Percentiles rank a stretch among this genome's conserved stretches.
Conservation (phyloP, 176 grass and related monocot species). For the Oryza rufipogon region DNA sequence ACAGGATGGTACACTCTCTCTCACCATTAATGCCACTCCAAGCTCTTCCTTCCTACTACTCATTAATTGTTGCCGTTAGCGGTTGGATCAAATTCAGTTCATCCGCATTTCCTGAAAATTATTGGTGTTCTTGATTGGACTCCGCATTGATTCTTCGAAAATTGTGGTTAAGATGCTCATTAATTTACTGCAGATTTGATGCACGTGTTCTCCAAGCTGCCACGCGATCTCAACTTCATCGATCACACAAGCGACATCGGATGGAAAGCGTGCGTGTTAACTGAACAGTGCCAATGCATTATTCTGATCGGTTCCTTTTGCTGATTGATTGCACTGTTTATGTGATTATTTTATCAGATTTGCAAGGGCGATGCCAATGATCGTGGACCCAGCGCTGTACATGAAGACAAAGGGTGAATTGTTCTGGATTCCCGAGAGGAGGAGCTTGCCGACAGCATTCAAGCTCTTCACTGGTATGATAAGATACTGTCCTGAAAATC, state of each 20-base stretch:
- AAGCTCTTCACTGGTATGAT: conserved; percentile 84
- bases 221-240: conserved; percentile 92
- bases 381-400: conserved; percentile 83
- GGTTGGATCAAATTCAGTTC: not conserved
- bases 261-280: conserved; percentile 73
- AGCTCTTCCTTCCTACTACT: not conserved
- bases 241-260: conserved; percentile 83
- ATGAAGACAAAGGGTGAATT: conserved; percentile 70
- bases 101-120: not conserved
- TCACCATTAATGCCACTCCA: not conserved
- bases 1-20: conserved; percentile 60
- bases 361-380: conserved; percentile 77
- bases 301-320: not conserved
- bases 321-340: not conserved
- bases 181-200: conserved; percentile 56
- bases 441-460: conserved; percentile 83
- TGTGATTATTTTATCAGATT: conserved; percentile 44
- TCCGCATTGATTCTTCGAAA: not conserved
- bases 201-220: conserved; percentile 77
- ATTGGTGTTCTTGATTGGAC: not conserved
- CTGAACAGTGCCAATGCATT: not conserved
- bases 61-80: not conserved
- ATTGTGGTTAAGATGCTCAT: not conserved
- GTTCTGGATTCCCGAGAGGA: conserved; percentile 69
- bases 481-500: not conserved